Evolutionary conservation across 768 basidiomycete species (phyloP).

Genomic region (Leccinum boreale): DNA sequence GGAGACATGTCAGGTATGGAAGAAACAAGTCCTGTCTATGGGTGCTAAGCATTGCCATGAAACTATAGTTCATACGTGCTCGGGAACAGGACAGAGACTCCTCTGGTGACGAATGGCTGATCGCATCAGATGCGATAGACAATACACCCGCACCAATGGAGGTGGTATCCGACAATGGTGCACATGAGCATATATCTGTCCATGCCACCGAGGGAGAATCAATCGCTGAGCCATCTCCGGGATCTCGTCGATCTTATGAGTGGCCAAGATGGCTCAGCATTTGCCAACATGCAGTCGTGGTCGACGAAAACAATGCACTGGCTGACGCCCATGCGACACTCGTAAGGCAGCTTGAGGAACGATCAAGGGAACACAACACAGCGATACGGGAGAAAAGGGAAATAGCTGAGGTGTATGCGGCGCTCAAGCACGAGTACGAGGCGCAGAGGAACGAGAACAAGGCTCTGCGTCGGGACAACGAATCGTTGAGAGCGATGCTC

Average conservation of each 20-base stretch:
- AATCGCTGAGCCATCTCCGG: too few species aligned
- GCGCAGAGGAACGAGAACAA: conserved; percentile 10
- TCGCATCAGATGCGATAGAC: not conserved
- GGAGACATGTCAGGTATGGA: conserved; percentile 4
- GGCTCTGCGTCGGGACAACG: not conserved
- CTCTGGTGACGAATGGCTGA: not conserved
- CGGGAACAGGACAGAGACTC: not conserved
- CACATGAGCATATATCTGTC: too few species aligned
- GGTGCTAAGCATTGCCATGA: not conserved
- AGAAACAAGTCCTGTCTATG: not conserved
- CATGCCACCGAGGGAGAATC: too few species aligned
- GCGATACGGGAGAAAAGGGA: conserved; percentile 7
- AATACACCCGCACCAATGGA: not conserved
- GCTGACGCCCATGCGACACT: not conserved
- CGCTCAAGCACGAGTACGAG: conserved; percentile 8
- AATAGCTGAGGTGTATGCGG: not conserved
- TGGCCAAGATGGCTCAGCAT: too few species aligned
- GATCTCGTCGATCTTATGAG: too few species aligned
- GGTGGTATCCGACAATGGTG: not conserved
- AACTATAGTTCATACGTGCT: not conserved
- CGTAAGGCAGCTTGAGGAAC: not conserved
- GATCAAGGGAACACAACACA: not conserved
- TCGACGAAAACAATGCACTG: not conserved
- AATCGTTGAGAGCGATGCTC: conserved; percentile 26
- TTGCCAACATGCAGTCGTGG: not conserved